Percentiles rank a stretch among this genome's conserved stretches.
These are phyloP conservation scores for Yamadazyma nakazawae DNA, from an alignment of 805 yeast genomes.

Conservation along the genomic window DNA sequence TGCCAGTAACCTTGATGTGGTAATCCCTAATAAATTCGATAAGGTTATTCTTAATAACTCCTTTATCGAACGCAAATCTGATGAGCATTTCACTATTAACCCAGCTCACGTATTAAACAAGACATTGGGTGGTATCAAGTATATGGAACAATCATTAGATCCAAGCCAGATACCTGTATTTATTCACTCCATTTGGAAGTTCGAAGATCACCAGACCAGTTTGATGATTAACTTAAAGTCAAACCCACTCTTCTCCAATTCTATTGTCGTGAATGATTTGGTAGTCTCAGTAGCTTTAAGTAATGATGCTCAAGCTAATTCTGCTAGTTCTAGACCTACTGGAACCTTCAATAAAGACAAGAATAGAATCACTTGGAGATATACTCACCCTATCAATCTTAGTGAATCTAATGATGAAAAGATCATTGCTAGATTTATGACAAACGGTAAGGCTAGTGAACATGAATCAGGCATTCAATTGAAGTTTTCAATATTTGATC, in stretches of 20 bases:
- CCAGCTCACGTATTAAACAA: conserved; percentile 54
- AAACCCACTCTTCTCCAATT: conserved; percentile 40
- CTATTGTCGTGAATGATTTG: conserved; percentile 52
- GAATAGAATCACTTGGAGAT: conserved; percentile 84
- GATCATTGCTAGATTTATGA: conserved; percentile 81
- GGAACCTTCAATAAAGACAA: conserved; percentile 88
- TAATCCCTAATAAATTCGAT: conserved; percentile 48
- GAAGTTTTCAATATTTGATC: conserved; percentile 41
- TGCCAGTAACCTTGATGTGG: conserved; percentile 26
- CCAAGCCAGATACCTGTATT: conserved; percentile 56
- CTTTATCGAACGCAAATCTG: conserved; percentile 26
- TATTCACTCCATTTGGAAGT: conserved; percentile 85
- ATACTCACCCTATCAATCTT: conserved; percentile 40
- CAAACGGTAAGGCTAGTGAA: conserved; percentile 69
- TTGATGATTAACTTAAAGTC: conserved; percentile 71
- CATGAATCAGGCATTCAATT: conserved; percentile 70
- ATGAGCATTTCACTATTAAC: conserved; percentile 38
- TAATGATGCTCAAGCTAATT: conserved; percentile 53
- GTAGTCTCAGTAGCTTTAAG: conserved; percentile 57
- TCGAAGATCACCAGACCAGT: conserved; percentile 80
- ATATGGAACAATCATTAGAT: conserved; percentile 41
- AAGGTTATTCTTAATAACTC: conserved; percentile 42
- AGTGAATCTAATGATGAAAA: conserved; percentile 52
- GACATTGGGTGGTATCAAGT: conserved; percentile 80
- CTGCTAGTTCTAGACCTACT: conserved; percentile 87